phyloP scores from a whole-genome alignment of 176 grass and related monocot species.

The Pontederia crassipes region DNA sequence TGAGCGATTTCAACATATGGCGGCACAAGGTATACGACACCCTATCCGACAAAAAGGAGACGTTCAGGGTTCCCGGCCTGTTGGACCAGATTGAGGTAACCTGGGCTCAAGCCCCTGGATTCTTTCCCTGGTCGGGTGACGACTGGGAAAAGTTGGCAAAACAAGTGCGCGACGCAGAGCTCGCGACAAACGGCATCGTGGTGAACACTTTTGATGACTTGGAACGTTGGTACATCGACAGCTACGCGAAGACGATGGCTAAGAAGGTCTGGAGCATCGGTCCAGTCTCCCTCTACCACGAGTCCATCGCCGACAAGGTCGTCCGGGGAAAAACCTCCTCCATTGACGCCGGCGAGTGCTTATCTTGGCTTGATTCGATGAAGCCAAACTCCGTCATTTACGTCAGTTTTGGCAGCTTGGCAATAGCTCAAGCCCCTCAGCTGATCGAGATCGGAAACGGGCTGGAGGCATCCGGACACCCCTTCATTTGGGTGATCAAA shows the following conservation, averaged over 20 bases:
- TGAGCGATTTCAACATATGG: conserved; percentile 2
- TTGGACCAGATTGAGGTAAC: conserved; percentile 13
- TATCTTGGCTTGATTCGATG: conserved; percentile 1
- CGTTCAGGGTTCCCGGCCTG: conserved; percentile 22
- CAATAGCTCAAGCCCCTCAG: not conserved
- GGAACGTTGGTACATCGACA: conserved; percentile 12
- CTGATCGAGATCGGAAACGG: not conserved
- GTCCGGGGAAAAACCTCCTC: not conserved
- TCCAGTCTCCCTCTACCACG: not conserved
- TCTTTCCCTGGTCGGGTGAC: not conserved
- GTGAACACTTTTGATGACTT: conserved; percentile 20
- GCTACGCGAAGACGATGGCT: not conserved
- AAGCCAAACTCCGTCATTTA: not conserved
- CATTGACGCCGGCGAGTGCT: not conserved
- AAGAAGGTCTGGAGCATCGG: conserved; percentile 5
- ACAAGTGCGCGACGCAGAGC: conserved; percentile 3
- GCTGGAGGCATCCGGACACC: not conserved
- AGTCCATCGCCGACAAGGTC: not conserved
- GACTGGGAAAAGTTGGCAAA: not conserved
- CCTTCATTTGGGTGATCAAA: conserved; percentile 7
- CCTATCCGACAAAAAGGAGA: conserved; percentile 14
- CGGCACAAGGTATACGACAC: conserved; percentile 14
- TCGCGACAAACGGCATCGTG: conserved; percentile 7
- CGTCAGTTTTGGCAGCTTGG: not conserved
- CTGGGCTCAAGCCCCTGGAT: not conserved